Evolutionary conservation across 192 early-diverging fungal species (phyloP).

Genomic region (Kickxella alabastrina): DNA sequence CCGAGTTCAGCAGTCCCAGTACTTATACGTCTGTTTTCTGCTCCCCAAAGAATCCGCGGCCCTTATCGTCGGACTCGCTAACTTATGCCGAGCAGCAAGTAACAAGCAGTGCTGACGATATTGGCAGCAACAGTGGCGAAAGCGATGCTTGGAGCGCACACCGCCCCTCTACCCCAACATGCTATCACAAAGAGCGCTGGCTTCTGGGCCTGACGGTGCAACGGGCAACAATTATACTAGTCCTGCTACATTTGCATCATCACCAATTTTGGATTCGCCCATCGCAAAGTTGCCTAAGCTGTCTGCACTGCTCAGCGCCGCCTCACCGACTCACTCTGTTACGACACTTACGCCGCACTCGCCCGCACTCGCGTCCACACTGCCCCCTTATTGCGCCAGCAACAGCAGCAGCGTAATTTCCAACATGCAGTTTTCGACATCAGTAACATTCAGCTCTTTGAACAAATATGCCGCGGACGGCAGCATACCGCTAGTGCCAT

Average conservation of each 20-base stretch:
- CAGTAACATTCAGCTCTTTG: slow-evolving; percentile 3
- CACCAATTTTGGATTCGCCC: not conserved
- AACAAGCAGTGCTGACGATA: slow-evolving; percentile 18
- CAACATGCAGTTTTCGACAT: slow-evolving; percentile 6
- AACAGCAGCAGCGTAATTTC: not conserved
- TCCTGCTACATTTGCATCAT: slow-evolving; percentile 5
- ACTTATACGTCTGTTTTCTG: not conserved
- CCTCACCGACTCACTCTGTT: not conserved
- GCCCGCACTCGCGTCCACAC: slow-evolving; percentile 1
- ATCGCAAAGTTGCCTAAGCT: not conserved
- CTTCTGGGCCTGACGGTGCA: slow-evolving; percentile 17
- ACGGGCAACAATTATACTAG: slow-evolving; percentile 12
- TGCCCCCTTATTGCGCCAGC: not conserved
- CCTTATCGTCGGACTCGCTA: slow-evolving; percentile 30
- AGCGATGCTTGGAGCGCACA: not conserved
- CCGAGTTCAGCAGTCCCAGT: not conserved
- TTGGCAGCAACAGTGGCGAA: slow-evolving; percentile 24
- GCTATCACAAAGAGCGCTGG: too few relatives aligned
- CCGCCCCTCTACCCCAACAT: not conserved
- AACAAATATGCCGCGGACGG: not conserved
- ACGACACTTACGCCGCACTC: slow-evolving; percentile 2
- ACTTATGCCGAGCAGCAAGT: slow-evolving; percentile 23
- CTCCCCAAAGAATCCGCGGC: slow-evolving; percentile 19
- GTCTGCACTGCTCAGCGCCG: not conserved
- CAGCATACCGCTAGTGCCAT: slow-evolving; percentile 30